These are phyloP conservation scores for Yamadazyma philogaea DNA, from an alignment of 805 yeast genomes.

Conservation along the genomic window DNA sequence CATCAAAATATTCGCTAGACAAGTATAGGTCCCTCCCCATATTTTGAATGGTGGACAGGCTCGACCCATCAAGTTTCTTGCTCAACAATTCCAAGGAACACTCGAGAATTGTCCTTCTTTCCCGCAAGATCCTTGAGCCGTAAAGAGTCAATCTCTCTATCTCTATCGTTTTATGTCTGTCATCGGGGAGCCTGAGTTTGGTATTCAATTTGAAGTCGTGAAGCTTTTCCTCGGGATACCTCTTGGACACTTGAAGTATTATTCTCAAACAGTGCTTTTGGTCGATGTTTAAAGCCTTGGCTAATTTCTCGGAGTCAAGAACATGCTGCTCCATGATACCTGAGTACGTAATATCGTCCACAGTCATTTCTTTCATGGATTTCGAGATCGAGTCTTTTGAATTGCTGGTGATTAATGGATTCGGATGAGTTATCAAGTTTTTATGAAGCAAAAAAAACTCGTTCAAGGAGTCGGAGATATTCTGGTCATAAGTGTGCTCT, in stretches of 20 bases:
- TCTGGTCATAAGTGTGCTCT: conserved; percentile 27
- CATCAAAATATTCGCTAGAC: conserved; percentile 26
- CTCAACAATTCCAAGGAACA: conserved; percentile 46
- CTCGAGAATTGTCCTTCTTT: conserved; percentile 49
- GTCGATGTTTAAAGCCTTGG: conserved; percentile 38
- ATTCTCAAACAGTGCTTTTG: conserved; percentile 48
- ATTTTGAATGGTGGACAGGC: conserved; percentile 29
- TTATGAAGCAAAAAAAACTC: conserved; percentile 36
- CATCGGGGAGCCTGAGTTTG: conserved; percentile 32
- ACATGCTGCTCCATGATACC: conserved; percentile 31
- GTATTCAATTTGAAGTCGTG: conserved; percentile 22
- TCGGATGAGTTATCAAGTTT: conserved; percentile 27
- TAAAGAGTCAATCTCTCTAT: conserved; percentile 32
- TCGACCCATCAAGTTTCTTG: conserved; percentile 30
- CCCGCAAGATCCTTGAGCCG: conserved; percentile 43
- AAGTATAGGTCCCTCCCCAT: conserved; percentile 39
- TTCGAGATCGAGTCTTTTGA: conserved; percentile 1
- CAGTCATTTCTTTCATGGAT: conserved; percentile 27
- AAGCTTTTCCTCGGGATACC: conserved; percentile 33
- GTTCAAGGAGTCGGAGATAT: conserved; percentile 35
- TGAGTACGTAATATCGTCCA: conserved; percentile 41
- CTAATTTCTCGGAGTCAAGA: conserved; percentile 39
- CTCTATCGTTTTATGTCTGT: conserved; percentile 28
- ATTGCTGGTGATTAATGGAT: conserved; percentile 22
- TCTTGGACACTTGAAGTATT: conserved; percentile 36